phyloP scores from a whole-genome alignment of 176 grass and related monocot species.

The Ensete ventricosum region DNA sequence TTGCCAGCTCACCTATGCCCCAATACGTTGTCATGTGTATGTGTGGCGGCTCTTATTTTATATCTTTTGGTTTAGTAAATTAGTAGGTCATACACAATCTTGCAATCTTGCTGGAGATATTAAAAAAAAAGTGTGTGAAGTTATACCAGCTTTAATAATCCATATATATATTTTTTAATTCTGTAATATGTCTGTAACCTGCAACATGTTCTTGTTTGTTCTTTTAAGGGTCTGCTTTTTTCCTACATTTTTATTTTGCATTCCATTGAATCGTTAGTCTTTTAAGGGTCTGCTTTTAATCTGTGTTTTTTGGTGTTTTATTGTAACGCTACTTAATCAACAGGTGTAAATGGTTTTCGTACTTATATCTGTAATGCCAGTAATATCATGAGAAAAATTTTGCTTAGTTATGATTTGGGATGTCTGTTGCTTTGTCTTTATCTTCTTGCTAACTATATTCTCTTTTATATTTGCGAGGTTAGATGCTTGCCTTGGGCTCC shows the following conservation, averaged over 20 bases:
- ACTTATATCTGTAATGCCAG: background rate
- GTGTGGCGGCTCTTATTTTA: background rate
- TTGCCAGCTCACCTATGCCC: background rate
- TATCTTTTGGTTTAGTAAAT: background rate
- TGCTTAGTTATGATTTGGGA: background rate
- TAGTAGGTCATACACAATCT: background rate
- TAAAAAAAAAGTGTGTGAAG: background rate
- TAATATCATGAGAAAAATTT: background rate
- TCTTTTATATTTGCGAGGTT: constrained; percentile 32
- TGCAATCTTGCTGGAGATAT: background rate
- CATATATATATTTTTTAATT: background rate
- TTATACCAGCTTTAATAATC: background rate
- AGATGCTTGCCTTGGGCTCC: constrained; percentile 15
- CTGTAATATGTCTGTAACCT: background rate
- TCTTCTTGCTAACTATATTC: background rate
- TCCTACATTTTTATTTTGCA: background rate
- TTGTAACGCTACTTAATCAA: background rate
- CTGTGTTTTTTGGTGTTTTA: background rate
- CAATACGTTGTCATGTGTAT: background rate
- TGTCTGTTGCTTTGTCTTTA: too few species aligned
- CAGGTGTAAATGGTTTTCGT: background rate
- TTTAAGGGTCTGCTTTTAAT: too few species aligned
- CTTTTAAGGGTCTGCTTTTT: background rate
- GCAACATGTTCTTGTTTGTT: background rate
- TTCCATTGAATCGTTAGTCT: background rate